Evolutionary conservation across 768 basidiomycete species (phyloP).

Genomic region (Coprinellus micaceus): DNA sequence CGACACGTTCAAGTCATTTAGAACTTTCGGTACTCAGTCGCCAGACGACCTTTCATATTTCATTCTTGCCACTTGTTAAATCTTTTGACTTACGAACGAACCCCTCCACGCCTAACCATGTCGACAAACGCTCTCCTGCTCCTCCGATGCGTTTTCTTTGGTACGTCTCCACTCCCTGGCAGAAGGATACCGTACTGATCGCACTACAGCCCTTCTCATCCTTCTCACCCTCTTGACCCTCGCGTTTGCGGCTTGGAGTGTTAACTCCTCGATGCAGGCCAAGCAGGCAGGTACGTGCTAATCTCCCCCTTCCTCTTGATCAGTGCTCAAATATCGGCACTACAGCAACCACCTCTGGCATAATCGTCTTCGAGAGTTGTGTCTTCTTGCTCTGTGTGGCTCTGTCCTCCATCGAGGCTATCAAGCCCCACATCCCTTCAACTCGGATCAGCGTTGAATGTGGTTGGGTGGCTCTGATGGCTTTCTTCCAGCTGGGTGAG

Average conservation of each 20-base stretch:
- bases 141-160: constrained; percentile 53
- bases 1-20: background rate
- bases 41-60: background rate
- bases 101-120: too few species aligned
- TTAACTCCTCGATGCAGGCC: constrained; percentile 33
- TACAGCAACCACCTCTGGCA: constrained; percentile 43
- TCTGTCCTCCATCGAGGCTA: constrained; percentile 35
- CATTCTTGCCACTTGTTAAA: background rate
- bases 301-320: too few species aligned
- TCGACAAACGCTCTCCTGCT: constrained; percentile 54
- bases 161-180: constrained; percentile 31
- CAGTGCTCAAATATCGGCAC: too few species aligned
- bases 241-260: constrained; percentile 58
- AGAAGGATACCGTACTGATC: background rate
- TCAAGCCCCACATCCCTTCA: constrained; percentile 33
- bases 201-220: constrained; percentile 39
- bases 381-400: constrained; percentile 31
- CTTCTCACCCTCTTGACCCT: constrained; percentile 51
- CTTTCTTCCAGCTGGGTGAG: constrained; percentile 48
- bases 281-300: constrained; percentile 34
- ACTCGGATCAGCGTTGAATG: constrained; percentile 52
- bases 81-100: background rate
- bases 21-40: too few species aligned
- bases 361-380: constrained; percentile 47
- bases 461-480: constrained; percentile 48